These are phyloP conservation scores for Rhizomucor pusillus DNA, from an alignment of 371 early-diverging fungal genomes.

Conservation along the genomic window DNA sequence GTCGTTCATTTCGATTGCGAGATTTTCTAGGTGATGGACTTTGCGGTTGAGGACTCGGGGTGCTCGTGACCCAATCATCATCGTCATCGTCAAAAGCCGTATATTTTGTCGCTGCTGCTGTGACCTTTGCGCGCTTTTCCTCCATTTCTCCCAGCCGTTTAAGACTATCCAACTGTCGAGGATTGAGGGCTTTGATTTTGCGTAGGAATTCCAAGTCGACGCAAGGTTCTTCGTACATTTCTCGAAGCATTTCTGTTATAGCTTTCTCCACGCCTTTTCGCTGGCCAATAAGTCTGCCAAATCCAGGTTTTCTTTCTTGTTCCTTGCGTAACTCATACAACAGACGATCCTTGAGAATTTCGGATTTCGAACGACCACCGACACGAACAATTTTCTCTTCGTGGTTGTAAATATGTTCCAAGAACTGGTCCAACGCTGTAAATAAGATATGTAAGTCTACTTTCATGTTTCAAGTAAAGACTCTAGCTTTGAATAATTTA, in stretches of 20 bases:
- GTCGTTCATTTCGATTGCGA: background rate
- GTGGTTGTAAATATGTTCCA: conserved; percentile 52
- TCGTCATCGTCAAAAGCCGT: conserved; percentile 26
- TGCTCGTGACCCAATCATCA: conserved; percentile 37
- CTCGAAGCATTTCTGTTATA: conserved; percentile 34
- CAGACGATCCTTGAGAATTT: conserved; percentile 32
- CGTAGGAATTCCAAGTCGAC: conserved; percentile 40
- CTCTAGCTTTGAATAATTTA: conserved; percentile 16
- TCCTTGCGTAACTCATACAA: conserved; percentile 45
- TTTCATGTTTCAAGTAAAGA: no score
- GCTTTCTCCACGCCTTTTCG: conserved; percentile 35
- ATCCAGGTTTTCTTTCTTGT: conserved; percentile 16
- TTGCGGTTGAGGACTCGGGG: conserved; percentile 10
- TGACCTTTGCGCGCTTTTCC: conserved; percentile 15
- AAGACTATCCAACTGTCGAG: conserved; percentile 42
- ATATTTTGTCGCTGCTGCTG: conserved; percentile 13
- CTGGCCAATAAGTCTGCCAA: conserved; percentile 32
- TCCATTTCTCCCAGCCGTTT: conserved; percentile 32
- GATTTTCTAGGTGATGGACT: conserved; percentile 2
- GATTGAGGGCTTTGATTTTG: conserved; percentile 28
- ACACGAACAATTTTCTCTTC: conserved; percentile 57
- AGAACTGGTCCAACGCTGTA: conserved; percentile 69
- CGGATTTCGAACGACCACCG: conserved; percentile 60
- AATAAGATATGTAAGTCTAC: background rate
- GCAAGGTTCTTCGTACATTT: conserved; percentile 53